Evolutionary conservation across 768 basidiomycete genomes (phyloP), one percentile per base, ranked within the genome.

Genomic region (Suillus luteus): DNA sequence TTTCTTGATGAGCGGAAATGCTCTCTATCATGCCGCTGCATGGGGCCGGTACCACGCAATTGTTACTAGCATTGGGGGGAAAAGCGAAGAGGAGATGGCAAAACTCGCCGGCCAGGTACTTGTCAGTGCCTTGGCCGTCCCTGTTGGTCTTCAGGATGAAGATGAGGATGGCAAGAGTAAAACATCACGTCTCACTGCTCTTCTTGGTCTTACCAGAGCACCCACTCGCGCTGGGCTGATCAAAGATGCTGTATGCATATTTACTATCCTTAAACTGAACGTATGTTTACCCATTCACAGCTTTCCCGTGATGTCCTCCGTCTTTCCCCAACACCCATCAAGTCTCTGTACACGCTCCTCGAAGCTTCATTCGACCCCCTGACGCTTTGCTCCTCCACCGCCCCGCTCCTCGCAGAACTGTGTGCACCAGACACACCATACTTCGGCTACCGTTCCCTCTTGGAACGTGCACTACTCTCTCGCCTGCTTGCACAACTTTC

Each of bases 321-420:
- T 71, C 85, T 94, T 52, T 88, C 90, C 0, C 91, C 95, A 0
- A 76, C 82, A 27, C 77, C 83, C 4, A 83, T 98, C 73, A 90
- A 89, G 72, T 79, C 85, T 27, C 84, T 98, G 24, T 96, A 96
- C 82, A 85, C 86, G 71, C 86, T 95, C 58, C 88, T 99, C 67
- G 95, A 97, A 78, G 90, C 91, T 48, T 90, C 93, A 7, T 96
- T 98, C 71, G 94, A 98, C 73, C 96, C 96, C 0, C 85, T 96
- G 66, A 89, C 87, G 0, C 89, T 97, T 64, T 93, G 93, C 74
- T 74, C 84, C 5, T 83, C 85, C 65, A 87, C 94, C 49, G 87
- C 92, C 4, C 93, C 95, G 11, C 81, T 98, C 65, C 85, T 99
- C 61, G 77, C 84, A 49, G 71, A 80, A 5, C 84, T 96, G 62